Evolutionary conservation across 2,329 filamentous ascomycete species (phyloP).

Genomic region (Fusarium pseudonygamai): DNA sequence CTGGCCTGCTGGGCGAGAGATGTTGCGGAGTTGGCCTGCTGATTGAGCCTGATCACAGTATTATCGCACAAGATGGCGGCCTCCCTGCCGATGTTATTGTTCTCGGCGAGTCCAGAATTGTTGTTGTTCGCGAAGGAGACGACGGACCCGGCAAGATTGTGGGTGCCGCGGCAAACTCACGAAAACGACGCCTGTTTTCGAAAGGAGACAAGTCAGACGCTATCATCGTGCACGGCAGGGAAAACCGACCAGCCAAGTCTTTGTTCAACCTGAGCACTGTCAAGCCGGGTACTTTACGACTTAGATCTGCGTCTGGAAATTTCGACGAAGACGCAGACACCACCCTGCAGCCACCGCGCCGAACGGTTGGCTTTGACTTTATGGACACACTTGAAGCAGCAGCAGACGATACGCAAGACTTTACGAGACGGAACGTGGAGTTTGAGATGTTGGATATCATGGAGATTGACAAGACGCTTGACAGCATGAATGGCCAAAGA

Average conservation of each 20-base stretch:
- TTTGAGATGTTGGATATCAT: slow-evolving; percentile 72
- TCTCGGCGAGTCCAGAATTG: slow-evolving; percentile 64
- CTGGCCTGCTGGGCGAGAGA: slow-evolving; percentile 65
- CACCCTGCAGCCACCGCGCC: slow-evolving; percentile 43
- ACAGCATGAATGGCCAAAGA: slow-evolving; percentile 62
- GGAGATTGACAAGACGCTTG: slow-evolving; percentile 70
- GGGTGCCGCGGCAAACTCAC: slow-evolving; percentile 49
- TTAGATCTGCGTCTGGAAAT: slow-evolving; percentile 42
- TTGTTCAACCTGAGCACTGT: slow-evolving; percentile 62
- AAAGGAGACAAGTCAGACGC: slow-evolving; percentile 57
- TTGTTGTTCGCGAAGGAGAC: slow-evolving; percentile 64
- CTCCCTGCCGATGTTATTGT: slow-evolving; percentile 64
- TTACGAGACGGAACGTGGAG: slow-evolving; percentile 64
- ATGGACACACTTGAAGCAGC: slow-evolving; percentile 61
- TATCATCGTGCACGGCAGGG: slow-evolving; percentile 64
- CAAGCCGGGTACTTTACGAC: slow-evolving; percentile 51
- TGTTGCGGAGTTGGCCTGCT: slow-evolving; percentile 63
- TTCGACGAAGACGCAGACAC: slow-evolving; percentile 39
- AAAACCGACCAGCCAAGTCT: slow-evolving; percentile 49
- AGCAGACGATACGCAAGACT: slow-evolving; percentile 61
- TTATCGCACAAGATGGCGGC: slow-evolving; percentile 46
- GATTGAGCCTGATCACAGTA: slow-evolving; percentile 46
- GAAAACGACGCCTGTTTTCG: slow-evolving; percentile 49
- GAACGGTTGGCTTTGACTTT: slow-evolving; percentile 59
- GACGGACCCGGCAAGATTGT: slow-evolving; percentile 57